Base-by-base conservation (phyloP, 306 rosid species). In the Macrotyloma uniflorum region DNA sequence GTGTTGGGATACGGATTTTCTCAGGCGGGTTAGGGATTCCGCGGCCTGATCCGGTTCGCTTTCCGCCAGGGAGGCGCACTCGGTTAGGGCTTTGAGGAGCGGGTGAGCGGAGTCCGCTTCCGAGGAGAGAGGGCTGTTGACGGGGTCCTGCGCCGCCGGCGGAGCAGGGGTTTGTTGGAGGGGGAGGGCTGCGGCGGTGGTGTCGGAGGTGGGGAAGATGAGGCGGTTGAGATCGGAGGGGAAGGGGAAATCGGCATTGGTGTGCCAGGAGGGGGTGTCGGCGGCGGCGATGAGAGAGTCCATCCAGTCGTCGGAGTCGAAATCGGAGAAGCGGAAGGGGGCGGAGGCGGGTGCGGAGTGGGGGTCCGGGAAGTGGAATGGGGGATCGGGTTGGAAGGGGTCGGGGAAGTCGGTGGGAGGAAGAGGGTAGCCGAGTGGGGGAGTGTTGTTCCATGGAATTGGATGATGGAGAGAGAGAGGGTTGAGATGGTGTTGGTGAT, bases 251-350 rank as follows among this genome's bases (percentile, higher is more conserved):
- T 71, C 97, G 3, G 83, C 79, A 77, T 70, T 83, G 22, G 77
- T 78, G 32, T 77, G 93, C 95, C 94, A 92, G 84, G 88, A 84
- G 26, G 90, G 80, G 5, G 94, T 89, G 82, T 89, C 93, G 33
- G 91, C 89, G 73, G 89, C 89, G 33, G 88, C 93, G 80, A 94
- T 92, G 38, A 95, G 57, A 19, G 92, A 86, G 73, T 95, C 97
- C 97, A 95, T 91, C 98, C 98, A 95, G 85, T 95, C 98, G 63
- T 92, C 98, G 53, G 97, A 88, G 76, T 91, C 97, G 80, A 95
- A 92, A 80, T 95, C 98, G 40, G 84, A 80, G 80, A 88, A 94
- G 23, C 97, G 58, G 68, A 91, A 92, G 42, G 16, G 16, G 15
- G 43, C 43, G 13, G 43, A 13, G 11, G 43, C 13, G 13, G 47